These are phyloP conservation scores for Vitis hybrid DNA, from an alignment of 177 flowering plant genomes.

Conservation along the genomic window DNA sequence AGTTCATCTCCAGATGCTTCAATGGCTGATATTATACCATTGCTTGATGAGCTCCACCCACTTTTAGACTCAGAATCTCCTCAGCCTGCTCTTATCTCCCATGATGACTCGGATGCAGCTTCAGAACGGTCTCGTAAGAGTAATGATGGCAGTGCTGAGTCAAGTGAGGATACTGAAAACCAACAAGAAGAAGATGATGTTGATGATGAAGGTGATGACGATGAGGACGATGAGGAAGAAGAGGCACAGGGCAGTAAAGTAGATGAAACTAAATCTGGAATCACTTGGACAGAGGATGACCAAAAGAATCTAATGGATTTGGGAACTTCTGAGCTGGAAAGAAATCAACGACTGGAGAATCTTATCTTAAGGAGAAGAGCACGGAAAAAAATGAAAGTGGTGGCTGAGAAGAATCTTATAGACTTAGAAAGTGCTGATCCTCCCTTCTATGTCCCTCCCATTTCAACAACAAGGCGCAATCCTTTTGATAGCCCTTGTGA, in stretches of 20 bases:
- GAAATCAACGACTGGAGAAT: conserved; percentile 65
- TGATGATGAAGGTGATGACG: conserved; percentile 33
- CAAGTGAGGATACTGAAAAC: conserved; percentile 47
- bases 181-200: conserved; percentile 40
- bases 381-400: conserved; percentile 34
- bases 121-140: conserved; percentile 37
- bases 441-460: conserved; percentile 42
- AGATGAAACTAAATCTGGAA: conserved; percentile 51
- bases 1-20: conserved; percentile 94
- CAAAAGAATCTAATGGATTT: conserved; percentile 68
- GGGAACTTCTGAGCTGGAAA: conserved; percentile 66
- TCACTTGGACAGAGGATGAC: conserved; percentile 92
- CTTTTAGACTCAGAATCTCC: conserved; percentile 61
- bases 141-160: conserved; percentile 32
- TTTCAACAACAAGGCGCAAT: conserved; percentile 47
- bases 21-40: conserved; percentile 80
- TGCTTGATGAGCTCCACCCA: conserved; percentile 97
- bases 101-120: conserved; percentile 39
- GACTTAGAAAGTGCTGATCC: conserved; percentile 53
- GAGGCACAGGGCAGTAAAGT: conserved; percentile 36
- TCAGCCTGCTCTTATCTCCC: conserved; percentile 35
- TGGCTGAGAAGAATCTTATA: conserved; percentile 57
- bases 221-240: conserved; percentile 51
- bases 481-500: conserved; percentile 59
- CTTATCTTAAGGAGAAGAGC: conserved; percentile 63